Evolutionary conservation across 768 basidiomycete genomes (phyloP).

Genomic region (Lactarius hatsudake): DNA sequence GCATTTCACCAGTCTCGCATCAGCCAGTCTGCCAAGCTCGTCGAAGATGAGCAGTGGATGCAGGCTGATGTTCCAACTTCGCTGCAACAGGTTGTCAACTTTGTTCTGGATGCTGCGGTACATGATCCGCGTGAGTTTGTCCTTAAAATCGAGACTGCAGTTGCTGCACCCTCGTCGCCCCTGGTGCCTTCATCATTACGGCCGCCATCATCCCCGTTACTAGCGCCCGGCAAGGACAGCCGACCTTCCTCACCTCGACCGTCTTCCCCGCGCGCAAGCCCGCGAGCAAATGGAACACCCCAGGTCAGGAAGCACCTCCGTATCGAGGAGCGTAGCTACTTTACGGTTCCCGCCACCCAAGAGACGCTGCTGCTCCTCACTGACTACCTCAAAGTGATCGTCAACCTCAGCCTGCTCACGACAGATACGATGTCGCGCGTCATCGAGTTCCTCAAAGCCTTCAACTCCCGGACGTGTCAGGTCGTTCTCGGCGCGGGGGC

Average conservation of each 20-base stretch:
- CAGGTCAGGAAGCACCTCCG: conserved; percentile 53
- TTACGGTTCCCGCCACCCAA: conserved; percentile 81
- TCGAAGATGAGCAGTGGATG: conserved; percentile 95
- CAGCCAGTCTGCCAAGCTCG: conserved; percentile 77
- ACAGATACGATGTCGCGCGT: conserved; percentile 94
- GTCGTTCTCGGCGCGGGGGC: conserved; percentile 98
- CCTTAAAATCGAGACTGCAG: conserved; percentile 34
- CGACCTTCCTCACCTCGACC: conserved; percentile 21
- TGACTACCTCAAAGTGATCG: conserved; percentile 85
- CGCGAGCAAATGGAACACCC: conserved; percentile 26
- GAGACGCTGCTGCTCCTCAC: conserved; percentile 67
- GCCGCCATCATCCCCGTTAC: conserved; percentile 33
- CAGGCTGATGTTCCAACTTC: conserved; percentile 66
- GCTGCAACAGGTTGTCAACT: conserved; percentile 69
- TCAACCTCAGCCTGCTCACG: conserved; percentile 85
- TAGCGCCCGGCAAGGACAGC: conserved; percentile 27
- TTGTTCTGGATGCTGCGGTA: conserved; percentile 79
- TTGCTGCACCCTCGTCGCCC: conserved; percentile 31
- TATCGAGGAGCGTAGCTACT: conserved; percentile 85
- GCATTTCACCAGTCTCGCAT: conserved; percentile 81
- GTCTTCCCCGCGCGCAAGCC: conserved; percentile 23
- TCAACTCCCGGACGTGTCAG: conserved; percentile 97
- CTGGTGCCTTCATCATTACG: conserved; percentile 27
- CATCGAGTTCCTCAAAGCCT: conserved; percentile 95
- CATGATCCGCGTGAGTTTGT: conserved; percentile 71